Evolutionary conservation across 2,329 filamentous ascomycete genomes (phyloP).

Genomic region (Leptographium galeiforme): DNA sequence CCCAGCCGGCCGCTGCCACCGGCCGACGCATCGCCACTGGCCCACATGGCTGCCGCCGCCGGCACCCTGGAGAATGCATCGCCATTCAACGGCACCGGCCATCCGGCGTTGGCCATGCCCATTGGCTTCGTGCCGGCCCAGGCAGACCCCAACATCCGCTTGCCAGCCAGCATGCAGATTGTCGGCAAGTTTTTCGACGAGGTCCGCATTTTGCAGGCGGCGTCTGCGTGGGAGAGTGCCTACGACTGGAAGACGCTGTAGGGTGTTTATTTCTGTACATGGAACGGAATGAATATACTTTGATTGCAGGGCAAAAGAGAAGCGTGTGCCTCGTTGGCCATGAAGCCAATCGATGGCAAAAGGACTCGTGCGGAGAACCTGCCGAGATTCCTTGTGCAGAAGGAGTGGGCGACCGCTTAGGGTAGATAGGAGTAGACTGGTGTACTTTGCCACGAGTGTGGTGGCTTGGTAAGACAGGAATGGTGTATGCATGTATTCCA

Average conservation of each 20-base stretch:
- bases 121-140: constrained; percentile 8
- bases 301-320: not conserved
- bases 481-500: not conserved
- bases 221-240: constrained; percentile 12
- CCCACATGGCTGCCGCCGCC: constrained; percentile 1
- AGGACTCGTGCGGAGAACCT: no score
- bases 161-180: constrained; percentile 26
- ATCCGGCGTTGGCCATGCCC: constrained; percentile 9
- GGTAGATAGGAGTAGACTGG: no score
- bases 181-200: constrained; percentile 23
- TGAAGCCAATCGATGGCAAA: no score
- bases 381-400: no score
- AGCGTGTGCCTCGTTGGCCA: no score
- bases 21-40: constrained; percentile 4
- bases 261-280: not conserved
- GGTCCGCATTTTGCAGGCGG: constrained; percentile 11
- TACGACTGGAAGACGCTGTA: constrained; percentile 7
- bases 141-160: constrained; percentile 7
- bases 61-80: constrained; percentile 10
- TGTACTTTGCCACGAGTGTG: no score
- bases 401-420: no score
- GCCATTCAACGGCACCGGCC: constrained; percentile 8
- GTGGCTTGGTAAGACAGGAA: not conserved
- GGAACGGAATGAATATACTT: no score
- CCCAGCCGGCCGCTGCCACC: constrained; percentile 7